Evolutionary conservation across 2,329 filamentous ascomycete genomes (phyloP).

Genomic region (Diaporthe ampelina): DNA sequence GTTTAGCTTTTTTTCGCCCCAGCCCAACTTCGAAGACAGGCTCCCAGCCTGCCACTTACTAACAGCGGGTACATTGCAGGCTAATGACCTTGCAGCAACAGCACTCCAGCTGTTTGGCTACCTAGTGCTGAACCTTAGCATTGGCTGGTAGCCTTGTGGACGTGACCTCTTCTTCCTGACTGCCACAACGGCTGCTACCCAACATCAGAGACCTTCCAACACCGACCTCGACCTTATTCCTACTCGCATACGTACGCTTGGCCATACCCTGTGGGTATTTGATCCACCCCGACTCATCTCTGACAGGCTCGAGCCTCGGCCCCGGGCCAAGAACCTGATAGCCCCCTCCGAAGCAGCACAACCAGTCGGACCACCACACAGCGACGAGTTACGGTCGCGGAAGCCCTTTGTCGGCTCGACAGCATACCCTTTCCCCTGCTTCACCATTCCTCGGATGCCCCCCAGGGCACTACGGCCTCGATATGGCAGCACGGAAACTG

Average conservation of each 20-base stretch:
- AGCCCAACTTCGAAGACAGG: too few relatives aligned
- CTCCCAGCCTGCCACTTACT: background rate
- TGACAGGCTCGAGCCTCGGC: background rate
- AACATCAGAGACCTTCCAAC: background rate
- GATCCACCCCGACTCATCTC: background rate
- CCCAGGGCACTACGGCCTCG: constrained; percentile 49
- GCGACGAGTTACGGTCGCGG: background rate
- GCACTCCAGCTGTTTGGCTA: constrained; percentile 1
- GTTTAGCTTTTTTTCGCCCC: fast-evolving
- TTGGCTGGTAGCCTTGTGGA: constrained; percentile 29
- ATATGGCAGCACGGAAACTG: constrained; percentile 95
- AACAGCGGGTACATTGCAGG: background rate
- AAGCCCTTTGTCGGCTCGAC: background rate
- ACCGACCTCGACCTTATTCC: background rate
- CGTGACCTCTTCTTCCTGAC: constrained; percentile 20
- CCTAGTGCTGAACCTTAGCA: background rate
- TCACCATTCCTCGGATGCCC: constrained; percentile 37
- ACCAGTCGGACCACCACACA: background rate
- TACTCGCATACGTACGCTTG: background rate
- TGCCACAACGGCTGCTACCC: background rate
- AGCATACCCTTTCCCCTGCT: constrained; percentile 39
- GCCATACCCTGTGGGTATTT: background rate
- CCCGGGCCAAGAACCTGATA: background rate
- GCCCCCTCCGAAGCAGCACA: constrained; percentile 17
- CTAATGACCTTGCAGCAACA: background rate